phyloP scores from a whole-genome alignment of 2,329 filamentous ascomycete species.

The Balansia obtecta region DNA sequence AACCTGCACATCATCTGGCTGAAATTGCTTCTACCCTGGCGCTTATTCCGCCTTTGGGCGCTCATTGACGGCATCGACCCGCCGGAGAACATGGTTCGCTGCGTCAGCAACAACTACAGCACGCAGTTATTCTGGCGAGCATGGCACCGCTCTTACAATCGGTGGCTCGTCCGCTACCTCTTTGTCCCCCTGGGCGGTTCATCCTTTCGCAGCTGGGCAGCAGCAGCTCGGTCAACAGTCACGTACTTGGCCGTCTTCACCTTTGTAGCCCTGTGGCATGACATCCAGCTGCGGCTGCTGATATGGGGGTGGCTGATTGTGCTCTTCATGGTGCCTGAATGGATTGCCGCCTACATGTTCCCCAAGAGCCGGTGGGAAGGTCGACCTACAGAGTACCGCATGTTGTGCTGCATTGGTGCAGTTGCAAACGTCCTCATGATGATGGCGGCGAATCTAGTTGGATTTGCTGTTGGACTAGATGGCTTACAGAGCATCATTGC shows the following conservation, averaged over 20 bases:
- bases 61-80: constrained; percentile 85
- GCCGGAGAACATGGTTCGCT: constrained; percentile 96
- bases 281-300: constrained; percentile 79
- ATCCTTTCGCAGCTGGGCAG: constrained; percentile 31
- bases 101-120: constrained; percentile 89
- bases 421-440: constrained; percentile 86
- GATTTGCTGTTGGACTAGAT: constrained; percentile 86
- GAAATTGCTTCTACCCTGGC: constrained; percentile 91
- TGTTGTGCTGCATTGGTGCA: constrained; percentile 68
- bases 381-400: constrained; percentile 59
- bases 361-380: constrained; percentile 59
- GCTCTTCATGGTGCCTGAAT: constrained; percentile 84
- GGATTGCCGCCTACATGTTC: constrained; percentile 59
- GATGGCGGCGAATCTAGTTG: constrained; percentile 89
- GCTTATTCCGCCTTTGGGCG: constrained; percentile 96
- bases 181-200: constrained; percentile 82
- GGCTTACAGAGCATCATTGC: constrained; percentile 65
- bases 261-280: constrained; percentile 96
- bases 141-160: constrained; percentile 93
- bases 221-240: constrained; percentile 45
- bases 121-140: constrained; percentile 86
- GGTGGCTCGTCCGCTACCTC: constrained; percentile 87
- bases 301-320: constrained; percentile 97
- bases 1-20: constrained; percentile 97
- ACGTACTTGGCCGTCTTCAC: constrained; percentile 85